These are phyloP conservation scores for Globisporangium paroecandrum DNA, from an alignment of 352 stramenopile genomes.

Conservation along the genomic window DNA sequence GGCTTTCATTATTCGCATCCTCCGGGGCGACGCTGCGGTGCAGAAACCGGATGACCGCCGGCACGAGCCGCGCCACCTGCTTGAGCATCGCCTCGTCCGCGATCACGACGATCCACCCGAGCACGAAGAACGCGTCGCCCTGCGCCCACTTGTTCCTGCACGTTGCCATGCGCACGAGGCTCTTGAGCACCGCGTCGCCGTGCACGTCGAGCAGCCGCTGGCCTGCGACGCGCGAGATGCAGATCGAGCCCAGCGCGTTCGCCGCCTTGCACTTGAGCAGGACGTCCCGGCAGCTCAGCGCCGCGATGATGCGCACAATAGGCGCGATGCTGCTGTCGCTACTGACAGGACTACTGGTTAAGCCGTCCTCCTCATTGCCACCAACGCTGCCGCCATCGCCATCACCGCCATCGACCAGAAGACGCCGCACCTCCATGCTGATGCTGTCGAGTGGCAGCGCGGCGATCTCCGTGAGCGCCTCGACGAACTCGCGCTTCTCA, in stretches of 20 bases:
- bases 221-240: conserved; percentile 66
- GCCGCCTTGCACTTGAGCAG: conserved; percentile 79
- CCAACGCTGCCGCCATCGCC: neutral
- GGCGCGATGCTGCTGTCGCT: neutral
- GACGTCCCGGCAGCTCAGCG: conserved; percentile 56
- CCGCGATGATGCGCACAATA: conserved; percentile 39
- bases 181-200: conserved; percentile 31
- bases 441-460: conserved; percentile 61
- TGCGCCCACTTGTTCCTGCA: conserved; percentile 74
- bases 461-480: conserved; percentile 70
- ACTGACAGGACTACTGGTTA: neutral
- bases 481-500: conserved; percentile 54
- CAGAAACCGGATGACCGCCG: conserved; percentile 41
- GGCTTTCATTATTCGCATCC: neutral
- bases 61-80: conserved; percentile 37
- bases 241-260: conserved; percentile 68
- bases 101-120: conserved; percentile 74
- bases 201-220: conserved; percentile 53
- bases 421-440: conserved; percentile 66
- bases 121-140: conserved; percentile 68
- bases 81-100: conserved; percentile 44
- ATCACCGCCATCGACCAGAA: conserved; percentile 33
- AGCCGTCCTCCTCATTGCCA: neutral
- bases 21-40: conserved; percentile 35
- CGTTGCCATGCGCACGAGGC: conserved; percentile 55